Percentiles rank a stretch among this genome's conserved stretches.
Conservation (phyloP, 345 rosid genomes). For the Eucalyptus microcorys region DNA sequence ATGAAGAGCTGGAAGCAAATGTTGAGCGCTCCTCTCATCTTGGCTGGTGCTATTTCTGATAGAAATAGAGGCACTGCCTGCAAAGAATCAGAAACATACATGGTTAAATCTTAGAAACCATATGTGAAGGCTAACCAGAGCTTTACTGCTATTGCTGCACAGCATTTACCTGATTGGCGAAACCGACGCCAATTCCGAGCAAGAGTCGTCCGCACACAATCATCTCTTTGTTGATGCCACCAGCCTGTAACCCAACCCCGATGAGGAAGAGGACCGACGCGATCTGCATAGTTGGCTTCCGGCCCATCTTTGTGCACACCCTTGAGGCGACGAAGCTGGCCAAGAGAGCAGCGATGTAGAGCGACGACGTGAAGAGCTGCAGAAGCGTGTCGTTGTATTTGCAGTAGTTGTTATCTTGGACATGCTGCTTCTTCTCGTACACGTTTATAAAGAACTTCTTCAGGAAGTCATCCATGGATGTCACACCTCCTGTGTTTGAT, state of each 20-base stretch:
- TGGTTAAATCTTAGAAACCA: background rate
- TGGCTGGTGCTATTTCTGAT: constrained; percentile 38
- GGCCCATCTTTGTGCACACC: constrained; percentile 30
- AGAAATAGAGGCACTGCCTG: constrained; percentile 45
- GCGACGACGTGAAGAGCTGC: constrained; percentile 65
- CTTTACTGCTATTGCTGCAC: background rate
- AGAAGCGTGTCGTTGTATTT: constrained; percentile 47
- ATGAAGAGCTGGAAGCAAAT: constrained; percentile 54
- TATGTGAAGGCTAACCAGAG: background rate
- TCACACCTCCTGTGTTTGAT: constrained; percentile 27
- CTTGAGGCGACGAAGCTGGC: constrained; percentile 51
- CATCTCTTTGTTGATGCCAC: constrained; percentile 25
- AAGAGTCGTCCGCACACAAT: constrained; percentile 51
- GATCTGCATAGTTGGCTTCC: constrained; percentile 65
- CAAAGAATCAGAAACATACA: background rate
- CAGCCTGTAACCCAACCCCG: constrained; percentile 42
- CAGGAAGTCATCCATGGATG: constrained; percentile 79
- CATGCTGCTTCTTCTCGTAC: constrained; percentile 42
- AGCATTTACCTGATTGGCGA: constrained; percentile 44
- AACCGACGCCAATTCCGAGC: constrained; percentile 66
- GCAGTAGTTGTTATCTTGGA: constrained; percentile 60
- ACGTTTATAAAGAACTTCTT: constrained; percentile 45
- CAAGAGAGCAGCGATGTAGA: constrained; percentile 59
- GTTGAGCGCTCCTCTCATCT: constrained; percentile 32
- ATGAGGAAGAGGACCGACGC: constrained; percentile 52